These are phyloP conservation scores for Hygrophila difformis DNA, from an alignment of 257 asterid genomes.

Conservation along the genomic window DNA sequence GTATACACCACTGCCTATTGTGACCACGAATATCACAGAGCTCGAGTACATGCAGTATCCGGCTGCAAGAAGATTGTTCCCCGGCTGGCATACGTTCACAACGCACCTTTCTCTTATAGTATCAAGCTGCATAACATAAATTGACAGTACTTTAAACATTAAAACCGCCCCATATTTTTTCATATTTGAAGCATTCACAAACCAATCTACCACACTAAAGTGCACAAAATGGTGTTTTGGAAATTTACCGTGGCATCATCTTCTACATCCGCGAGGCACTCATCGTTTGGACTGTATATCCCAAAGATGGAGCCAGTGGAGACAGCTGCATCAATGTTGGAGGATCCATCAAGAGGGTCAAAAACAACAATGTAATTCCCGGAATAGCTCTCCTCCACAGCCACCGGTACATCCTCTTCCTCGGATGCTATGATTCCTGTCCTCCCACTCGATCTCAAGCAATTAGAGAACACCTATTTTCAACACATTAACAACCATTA, in stretches of 20 bases:
- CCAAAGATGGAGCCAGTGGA: constrained; percentile 96
- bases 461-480: constrained; percentile 67
- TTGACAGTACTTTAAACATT: too few species aligned
- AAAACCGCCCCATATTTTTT: too few species aligned
- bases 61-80: constrained; percentile 77
- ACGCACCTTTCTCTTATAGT: constrained; percentile 42
- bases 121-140: constrained; percentile 47
- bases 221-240: not conserved
- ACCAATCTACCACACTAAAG: too few species aligned
- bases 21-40: constrained; percentile 65
- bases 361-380: constrained; percentile 95
- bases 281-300: constrained; percentile 79
- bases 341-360: constrained; percentile 94
- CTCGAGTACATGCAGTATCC: constrained; percentile 98
- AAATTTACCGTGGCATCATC: constrained; percentile 50
- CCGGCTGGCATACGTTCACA: constrained; percentile 89
- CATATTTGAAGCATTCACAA: too few species aligned
- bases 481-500: constrained; percentile 12
- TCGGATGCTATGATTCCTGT: constrained; percentile 98
- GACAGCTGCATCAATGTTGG: constrained; percentile 91
- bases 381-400: constrained; percentile 92
- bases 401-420: constrained; percentile 98
- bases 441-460: constrained; percentile 88
- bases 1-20: constrained; percentile 75
- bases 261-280: constrained; percentile 62